Percentiles rank a stretch among this genome's conserved stretches.
Conservation (phyloP, 129 eudicot genomes). For the Logfia minima region DNA sequence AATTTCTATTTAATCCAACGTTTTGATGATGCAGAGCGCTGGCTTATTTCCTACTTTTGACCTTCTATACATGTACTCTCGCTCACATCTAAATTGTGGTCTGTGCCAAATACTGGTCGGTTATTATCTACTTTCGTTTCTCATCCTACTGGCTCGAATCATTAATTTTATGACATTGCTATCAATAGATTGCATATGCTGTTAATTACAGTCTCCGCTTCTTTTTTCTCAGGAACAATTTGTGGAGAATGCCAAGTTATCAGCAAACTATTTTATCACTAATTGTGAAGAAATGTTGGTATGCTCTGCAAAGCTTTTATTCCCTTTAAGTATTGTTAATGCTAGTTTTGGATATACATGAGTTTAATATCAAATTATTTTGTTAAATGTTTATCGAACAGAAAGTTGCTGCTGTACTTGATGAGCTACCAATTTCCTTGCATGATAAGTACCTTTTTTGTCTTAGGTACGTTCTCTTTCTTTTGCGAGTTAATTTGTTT, state of each 20-base stretch:
- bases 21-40: conserved; percentile 62
- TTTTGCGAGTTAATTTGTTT: neutral
- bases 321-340: neutral
- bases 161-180: neutral
- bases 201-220: neutral
- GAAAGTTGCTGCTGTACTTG: conserved; percentile 93
- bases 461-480: conserved; percentile 54
- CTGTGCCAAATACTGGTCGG: conserved; percentile 81
- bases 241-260: conserved; percentile 75
- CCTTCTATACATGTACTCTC: conserved; percentile 81
- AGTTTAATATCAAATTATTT: neutral
- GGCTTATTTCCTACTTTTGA: conserved; percentile 91
- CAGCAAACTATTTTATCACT: conserved; percentile 68
- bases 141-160: neutral
- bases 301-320: conserved; percentile 32
- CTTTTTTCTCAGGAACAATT: conserved; percentile 65
- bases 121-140: conserved; percentile 20
- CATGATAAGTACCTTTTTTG: conserved; percentile 84
- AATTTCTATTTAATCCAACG: neutral
- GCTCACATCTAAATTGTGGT: conserved; percentile 60
- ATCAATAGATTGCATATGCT: neutral
- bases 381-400: conserved; percentile 33
- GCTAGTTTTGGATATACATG: conserved; percentile 1
- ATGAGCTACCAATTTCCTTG: conserved; percentile 81
- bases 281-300: conserved; percentile 85